Conservation (phyloP, 306 rosid species). For the Prunus armeniaca region DNA sequence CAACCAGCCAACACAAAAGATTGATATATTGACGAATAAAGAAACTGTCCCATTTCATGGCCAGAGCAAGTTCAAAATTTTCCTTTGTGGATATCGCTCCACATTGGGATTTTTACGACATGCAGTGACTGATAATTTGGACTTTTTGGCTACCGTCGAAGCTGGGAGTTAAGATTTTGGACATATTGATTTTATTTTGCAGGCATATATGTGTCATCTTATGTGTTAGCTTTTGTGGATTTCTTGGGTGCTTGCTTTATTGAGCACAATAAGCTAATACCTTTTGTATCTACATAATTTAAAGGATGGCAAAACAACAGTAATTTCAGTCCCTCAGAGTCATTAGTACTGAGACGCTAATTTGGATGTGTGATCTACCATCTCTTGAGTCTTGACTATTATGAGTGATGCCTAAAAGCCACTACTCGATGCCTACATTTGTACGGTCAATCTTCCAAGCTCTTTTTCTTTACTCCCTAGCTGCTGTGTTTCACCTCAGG, state of each 20-base stretch:
- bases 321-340: too few relatives aligned
- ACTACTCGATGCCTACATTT: not conserved
- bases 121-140: not conserved
- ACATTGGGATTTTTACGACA: not conserved
- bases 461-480: not conserved
- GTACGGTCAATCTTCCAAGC: not conserved
- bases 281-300: too few relatives aligned
- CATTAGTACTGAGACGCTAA: too few relatives aligned
- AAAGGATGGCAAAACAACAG: too few relatives aligned
- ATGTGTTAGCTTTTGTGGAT: too few relatives aligned
- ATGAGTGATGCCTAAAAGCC: too few relatives aligned
- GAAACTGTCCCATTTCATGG: not conserved
- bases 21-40: not conserved
- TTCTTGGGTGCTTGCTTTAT: too few relatives aligned
- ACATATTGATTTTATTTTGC: not conserved
- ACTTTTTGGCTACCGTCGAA: not conserved
- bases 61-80: not conserved
- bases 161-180: not conserved
- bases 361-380: too few relatives aligned
- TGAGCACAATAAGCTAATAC: too few relatives aligned
- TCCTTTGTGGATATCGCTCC: not conserved
- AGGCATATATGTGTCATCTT: too few relatives aligned
- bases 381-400: too few relatives aligned
- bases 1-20: not conserved
- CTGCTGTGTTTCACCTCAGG: not conserved